Percentiles rank a stretch among this genome's conserved stretches.
These are phyloP conservation scores for Bromus sterilis DNA, from an alignment of 176 grass and related monocot genomes.

Conservation along the genomic window DNA sequence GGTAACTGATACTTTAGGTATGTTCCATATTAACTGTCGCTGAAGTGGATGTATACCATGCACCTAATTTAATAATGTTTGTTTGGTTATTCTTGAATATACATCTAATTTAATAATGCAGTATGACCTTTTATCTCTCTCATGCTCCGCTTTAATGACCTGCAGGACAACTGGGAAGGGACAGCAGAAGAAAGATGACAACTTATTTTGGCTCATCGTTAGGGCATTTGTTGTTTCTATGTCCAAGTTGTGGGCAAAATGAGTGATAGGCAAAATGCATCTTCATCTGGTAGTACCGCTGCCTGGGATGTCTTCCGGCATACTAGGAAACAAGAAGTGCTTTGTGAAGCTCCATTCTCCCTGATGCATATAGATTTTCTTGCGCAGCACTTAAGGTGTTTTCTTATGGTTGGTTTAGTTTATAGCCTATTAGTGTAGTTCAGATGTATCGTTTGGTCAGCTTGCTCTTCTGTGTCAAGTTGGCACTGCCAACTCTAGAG, in stretches of 20 bases:
- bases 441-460: conserved; percentile 7
- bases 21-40: too few species aligned
- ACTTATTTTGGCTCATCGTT: conserved; percentile 47
- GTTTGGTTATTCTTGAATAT: too few species aligned
- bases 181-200: conserved; percentile 23
- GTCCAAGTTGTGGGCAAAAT: conserved; percentile 45
- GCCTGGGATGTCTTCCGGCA: not conserved
- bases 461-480: not conserved
- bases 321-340: not conserved
- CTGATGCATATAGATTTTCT: not conserved
- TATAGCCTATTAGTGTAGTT: not conserved
- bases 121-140: too few species aligned
- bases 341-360: conserved; percentile 9
- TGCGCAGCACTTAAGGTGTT: not conserved
- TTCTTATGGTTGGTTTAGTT: not conserved
- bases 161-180: conserved; percentile 31
- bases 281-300: not conserved
- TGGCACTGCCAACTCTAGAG: not conserved
- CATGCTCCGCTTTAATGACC: not conserved
- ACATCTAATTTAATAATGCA: too few species aligned
- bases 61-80: too few species aligned
- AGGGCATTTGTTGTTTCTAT: conserved; percentile 47
- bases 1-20: not conserved
- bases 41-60: too few species aligned
- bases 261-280: not conserved